Evolutionary conservation across 1,139 yeast species (phyloP), one percentile per base, ranked within the genome.

Genomic region (Suhomyces bolitotheri): DNA sequence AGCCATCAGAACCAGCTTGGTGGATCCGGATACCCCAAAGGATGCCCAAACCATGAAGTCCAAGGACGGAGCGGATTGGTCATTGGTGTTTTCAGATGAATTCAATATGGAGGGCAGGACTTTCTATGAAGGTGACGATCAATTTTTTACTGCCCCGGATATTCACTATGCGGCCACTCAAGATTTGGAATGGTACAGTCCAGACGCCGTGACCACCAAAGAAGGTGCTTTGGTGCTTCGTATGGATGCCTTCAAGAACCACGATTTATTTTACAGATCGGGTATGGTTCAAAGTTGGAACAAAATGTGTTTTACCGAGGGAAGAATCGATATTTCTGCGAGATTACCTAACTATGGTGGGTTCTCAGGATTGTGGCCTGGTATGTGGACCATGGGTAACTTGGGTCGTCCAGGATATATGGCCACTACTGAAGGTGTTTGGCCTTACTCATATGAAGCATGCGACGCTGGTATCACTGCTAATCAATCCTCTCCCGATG

Each of bases 211-310:
- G 19, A 45, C 54, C 27, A 59, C 64, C 5, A 46, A 45, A 7
- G 53, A 58, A 31, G 64, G 64, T 13, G 54, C 63, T 3, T 44
- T 59, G 20, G 31, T 38, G 22, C 35, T 59, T 22, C 36, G 53
- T 5, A 47, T 59, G 58, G 64, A 59, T 31, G 64, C 64, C 4
- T 50, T 45, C 41, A 54, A 56, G 38, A 56, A 58, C 45, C 64
- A 59, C 39, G 45, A 53, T 33, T 44, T 59, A 38, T 56, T 54
- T 38, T 59, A 58, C 43, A 48, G 64, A 29, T 56, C 61, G 1
- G 64, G 61, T 2, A 59, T 59, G 64, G 46, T 59, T n/a, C 64
- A 58, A 37, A 40, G 53, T n/a, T 59, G 64, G 64, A 59, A 59
- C 45, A 51, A 52, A 36, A 39, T 59, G 24, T 59, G 64, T 29